Base-by-base conservation (phyloP, 1,139 yeast species). In the Blastobotrys malaysiensis region DNA sequence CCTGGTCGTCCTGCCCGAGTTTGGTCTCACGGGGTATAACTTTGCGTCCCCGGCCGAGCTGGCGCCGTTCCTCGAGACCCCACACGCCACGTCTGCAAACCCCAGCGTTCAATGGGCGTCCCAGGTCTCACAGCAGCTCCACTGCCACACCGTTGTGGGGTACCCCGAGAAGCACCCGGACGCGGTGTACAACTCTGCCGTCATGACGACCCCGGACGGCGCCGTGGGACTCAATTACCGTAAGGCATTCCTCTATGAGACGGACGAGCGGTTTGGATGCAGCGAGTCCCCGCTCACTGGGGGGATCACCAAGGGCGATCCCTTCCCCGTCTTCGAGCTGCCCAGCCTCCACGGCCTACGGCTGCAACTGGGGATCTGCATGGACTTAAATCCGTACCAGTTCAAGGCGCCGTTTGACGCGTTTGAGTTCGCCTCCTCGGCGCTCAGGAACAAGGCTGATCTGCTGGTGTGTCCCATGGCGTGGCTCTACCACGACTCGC, bases 361-460 rank as follows among this genome's bases (percentile, higher is more conserved):
- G 11, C 72, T 86, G 0, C 79, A 83, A 47, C 76, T 90, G 55
- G 97, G 97, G 0, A 89, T 91, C n/a, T 91, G 97, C 68, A 91
- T 90, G 98, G 98, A 90, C 69, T 70, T 91, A 59, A 90, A 88
- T 67, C 97, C 97, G 0, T 86, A 88, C 68, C 78, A 86, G 65
- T 91, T 90, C 67, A 76, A 80, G 60, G 90, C 96, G 1, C 90
- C 95, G 1, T 89, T 88, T 69, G 76, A 78, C 46, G 77, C 75
- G 39, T 89, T 79, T 66, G 97, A 91, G 67, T 88, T 88, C 69
- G 79, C 91, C 0, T 67, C 71, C 26, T 74, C 77, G 52, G 83
- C 88, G 56, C 67, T 73, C 36, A 64, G 71, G 1, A 77, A 82
- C 52, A 66, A 72, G 16, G 79, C 81, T 0, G 75, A 78, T 45